These are phyloP conservation scores for Alliaria petiolata DNA, from an alignment of 345 rosid genomes.

Conservation along the genomic window DNA sequence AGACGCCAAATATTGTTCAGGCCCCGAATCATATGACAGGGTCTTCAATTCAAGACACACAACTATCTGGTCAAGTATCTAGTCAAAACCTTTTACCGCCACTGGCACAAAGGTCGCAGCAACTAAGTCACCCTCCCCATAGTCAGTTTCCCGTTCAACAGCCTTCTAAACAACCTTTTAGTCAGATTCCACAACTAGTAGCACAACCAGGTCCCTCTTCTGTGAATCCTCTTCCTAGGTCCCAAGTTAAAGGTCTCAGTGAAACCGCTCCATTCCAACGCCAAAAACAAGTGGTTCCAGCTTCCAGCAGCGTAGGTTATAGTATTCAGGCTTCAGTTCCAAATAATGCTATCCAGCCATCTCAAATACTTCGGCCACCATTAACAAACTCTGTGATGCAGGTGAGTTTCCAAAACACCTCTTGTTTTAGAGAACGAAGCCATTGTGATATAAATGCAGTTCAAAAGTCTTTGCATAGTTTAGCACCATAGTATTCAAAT, in stretches of 20 bases:
- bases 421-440: neutral
- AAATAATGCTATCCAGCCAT: slow-evolving; percentile 34
- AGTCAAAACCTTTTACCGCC: slow-evolving; percentile 48
- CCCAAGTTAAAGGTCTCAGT: slow-evolving; percentile 41
- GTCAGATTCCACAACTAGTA: slow-evolving; percentile 50
- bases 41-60: slow-evolving; percentile 44
- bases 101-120: slow-evolving; percentile 45
- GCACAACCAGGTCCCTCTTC: slow-evolving; percentile 38
- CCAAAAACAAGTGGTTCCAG: slow-evolving; percentile 43
- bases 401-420: slow-evolving; percentile 33
- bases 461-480: neutral
- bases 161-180: slow-evolving; percentile 45
- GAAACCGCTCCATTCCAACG: slow-evolving; percentile 37
- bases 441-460: neutral
- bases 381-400: slow-evolving; percentile 41
- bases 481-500: neutral
- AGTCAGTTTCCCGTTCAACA: slow-evolving; percentile 53
- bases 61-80: slow-evolving; percentile 42
- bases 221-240: slow-evolving; percentile 43
- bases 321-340: slow-evolving; percentile 42
- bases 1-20: slow-evolving; percentile 55
- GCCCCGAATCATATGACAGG: slow-evolving; percentile 45
- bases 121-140: slow-evolving; percentile 43
- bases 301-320: slow-evolving; percentile 40
- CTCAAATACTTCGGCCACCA: slow-evolving; percentile 43